A percentile compares a stretch with the other conserved stretches of the same genome.
These are phyloP conservation scores for Alternaria ethzedia DNA, from an alignment of 2,329 filamentous ascomycete genomes.

Conservation along the genomic window DNA sequence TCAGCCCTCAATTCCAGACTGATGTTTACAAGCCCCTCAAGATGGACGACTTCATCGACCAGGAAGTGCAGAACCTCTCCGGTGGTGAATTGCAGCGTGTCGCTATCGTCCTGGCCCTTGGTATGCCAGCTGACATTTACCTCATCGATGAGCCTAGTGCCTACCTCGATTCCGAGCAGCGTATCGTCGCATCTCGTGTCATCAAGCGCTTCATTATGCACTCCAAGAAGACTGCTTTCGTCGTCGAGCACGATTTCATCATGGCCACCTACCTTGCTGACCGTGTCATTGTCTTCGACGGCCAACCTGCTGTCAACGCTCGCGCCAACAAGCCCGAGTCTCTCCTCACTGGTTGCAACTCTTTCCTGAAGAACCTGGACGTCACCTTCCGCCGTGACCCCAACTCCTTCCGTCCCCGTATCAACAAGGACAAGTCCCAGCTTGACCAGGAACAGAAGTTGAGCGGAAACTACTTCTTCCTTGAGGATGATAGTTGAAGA, in stretches of 20 bases:
- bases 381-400: constrained; percentile 99
- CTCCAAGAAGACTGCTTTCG: constrained; percentile 98
- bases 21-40: constrained; percentile 99
- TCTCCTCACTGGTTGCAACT: constrained; percentile 93
- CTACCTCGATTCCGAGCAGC: constrained; percentile 98
- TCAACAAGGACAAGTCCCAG: constrained; percentile 97
- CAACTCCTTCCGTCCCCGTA: constrained; percentile 93
- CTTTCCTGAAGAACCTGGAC: constrained; percentile 93
- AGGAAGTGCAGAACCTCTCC: constrained; percentile 98
- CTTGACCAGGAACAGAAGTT: constrained; percentile 98
- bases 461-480: constrained; percentile 95
- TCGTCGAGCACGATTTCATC: constrained; percentile 99
- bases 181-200: constrained; percentile 94
- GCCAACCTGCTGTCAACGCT: constrained; percentile 84
- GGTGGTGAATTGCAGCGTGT: constrained; percentile 99
- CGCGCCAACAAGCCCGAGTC: constrained; percentile 91
- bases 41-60: constrained; percentile 98
- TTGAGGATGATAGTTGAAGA: constrained; percentile 84
- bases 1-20: constrained; percentile 98
- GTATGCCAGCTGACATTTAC: constrained; percentile 96
- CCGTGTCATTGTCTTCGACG: constrained; percentile 98
- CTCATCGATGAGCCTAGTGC: constrained; percentile 87
- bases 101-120: constrained; percentile 94
- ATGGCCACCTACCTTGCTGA: constrained; percentile 87
- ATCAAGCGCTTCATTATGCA: constrained; percentile 99